Evolutionary conservation across 345 rosid species (phyloP).

Genomic region (Rhizophora mangle): DNA sequence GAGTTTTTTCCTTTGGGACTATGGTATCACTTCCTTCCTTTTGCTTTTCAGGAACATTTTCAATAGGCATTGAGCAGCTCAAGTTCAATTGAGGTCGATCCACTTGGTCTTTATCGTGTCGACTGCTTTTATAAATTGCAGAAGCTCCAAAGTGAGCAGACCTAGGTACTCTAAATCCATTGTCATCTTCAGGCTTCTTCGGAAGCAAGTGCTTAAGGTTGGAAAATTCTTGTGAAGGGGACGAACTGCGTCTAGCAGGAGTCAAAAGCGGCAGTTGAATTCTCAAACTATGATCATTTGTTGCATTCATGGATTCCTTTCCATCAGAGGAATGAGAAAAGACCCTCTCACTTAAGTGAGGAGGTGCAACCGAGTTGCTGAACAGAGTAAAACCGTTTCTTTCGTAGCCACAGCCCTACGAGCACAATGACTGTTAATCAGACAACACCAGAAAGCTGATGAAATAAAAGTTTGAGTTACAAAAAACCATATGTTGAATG

Average conservation of each 20-base stretch:
- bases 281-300: conserved; percentile 21
- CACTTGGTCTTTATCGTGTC: conserved; percentile 15
- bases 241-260: conserved; percentile 28
- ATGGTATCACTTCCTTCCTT: conserved; percentile 17
- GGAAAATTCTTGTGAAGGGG: conserved; percentile 32
- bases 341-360: conserved; percentile 40
- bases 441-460: neutral
- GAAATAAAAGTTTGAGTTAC: neutral
- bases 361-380: conserved; percentile 35
- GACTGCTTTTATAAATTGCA: conserved; percentile 18
- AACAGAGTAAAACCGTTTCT: conserved; percentile 32
- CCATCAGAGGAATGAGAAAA: conserved; percentile 27
- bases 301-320: conserved; percentile 18
- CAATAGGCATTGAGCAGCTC: conserved; percentile 39
- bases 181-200: conserved; percentile 33
- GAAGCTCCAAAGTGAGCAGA: conserved; percentile 24
- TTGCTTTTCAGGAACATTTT: conserved; percentile 26
- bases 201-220: conserved; percentile 29
- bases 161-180: conserved; percentile 34
- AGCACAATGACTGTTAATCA: conserved; percentile 14
- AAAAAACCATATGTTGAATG: neutral
- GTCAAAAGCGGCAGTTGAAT: conserved; percentile 25
- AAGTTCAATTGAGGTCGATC: conserved; percentile 25
- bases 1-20: conserved; percentile 19
- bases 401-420: conserved; percentile 45